A percentile compares a stretch with the other conserved stretches of the same genome.
phyloP scores from a whole-genome alignment of 2,329 filamentous ascomycete genomes.

The Trichoderma sp. region DNA sequence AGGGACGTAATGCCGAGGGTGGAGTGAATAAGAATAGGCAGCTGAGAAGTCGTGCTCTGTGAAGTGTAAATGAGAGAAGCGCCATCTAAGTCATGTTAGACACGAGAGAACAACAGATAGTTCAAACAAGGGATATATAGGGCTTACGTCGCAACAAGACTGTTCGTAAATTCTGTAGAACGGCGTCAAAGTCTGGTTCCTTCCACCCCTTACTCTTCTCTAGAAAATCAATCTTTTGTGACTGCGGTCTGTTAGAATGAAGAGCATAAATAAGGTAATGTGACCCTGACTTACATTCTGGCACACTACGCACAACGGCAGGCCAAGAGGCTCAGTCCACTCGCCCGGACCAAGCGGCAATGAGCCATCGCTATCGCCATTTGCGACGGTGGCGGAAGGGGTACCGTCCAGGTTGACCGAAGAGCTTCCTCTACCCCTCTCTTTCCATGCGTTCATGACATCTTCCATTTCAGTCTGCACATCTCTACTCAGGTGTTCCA shows the following conservation, averaged over 20 bases:
- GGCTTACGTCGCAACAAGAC: slow-evolving; percentile 79
- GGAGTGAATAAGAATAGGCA: slow-evolving; percentile 81
- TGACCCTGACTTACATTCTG: slow-evolving; percentile 70
- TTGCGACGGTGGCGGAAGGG: slow-evolving; percentile 55
- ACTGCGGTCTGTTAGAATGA: slow-evolving; percentile 50
- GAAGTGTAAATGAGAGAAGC: slow-evolving; percentile 85
- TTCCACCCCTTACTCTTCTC: slow-evolving; percentile 93
- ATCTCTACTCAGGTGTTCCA: slow-evolving; percentile 72
- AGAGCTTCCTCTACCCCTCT: slow-evolving; percentile 69
- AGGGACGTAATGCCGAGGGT: slow-evolving; percentile 85
- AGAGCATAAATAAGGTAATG: not conserved
- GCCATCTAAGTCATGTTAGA: slow-evolving; percentile 60
- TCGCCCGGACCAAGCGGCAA: slow-evolving; percentile 85
- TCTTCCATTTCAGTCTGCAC: slow-evolving; percentile 86
- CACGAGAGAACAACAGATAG: not conserved
- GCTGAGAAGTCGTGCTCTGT: slow-evolving; percentile 73
- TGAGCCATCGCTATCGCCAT: slow-evolving; percentile 66
- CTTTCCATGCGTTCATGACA: slow-evolving; percentile 77
- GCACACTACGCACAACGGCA: slow-evolving; percentile 92
- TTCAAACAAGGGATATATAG: slow-evolving; percentile 26
- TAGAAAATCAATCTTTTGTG: slow-evolving; percentile 86
- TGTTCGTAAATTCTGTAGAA: slow-evolving; percentile 89
- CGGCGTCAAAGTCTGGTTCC: slow-evolving; percentile 94
- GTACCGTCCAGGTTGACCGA: slow-evolving; percentile 66
- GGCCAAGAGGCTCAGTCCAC: slow-evolving; percentile 86